Evolutionary conservation across 2,329 filamentous ascomycete species (phyloP).

Genomic region (Drechslera avenae): DNA sequence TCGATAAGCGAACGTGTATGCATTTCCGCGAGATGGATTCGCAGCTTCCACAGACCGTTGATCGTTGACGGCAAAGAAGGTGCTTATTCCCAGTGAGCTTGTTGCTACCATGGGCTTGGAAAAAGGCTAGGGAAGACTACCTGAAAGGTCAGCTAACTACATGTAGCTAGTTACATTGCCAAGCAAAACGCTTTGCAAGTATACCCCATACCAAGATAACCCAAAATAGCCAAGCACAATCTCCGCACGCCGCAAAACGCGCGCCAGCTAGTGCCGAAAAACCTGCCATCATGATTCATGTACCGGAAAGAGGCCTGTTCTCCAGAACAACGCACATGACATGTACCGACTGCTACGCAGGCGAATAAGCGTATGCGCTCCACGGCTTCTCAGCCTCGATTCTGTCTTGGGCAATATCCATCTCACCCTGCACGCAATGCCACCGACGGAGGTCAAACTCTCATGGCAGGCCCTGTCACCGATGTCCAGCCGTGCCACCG

Average conservation of each 20-base stretch:
- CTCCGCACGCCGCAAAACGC: neutral
- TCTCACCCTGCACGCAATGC: too few species aligned
- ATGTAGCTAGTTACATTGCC: too few species aligned
- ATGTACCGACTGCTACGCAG: neutral
- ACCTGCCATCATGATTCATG: conserved; percentile 1
- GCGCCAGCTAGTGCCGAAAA: neutral
- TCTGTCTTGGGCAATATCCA: neutral
- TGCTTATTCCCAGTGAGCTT: neutral
- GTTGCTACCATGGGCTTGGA: neutral
- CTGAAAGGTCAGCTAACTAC: neutral
- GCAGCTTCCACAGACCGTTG: too few species aligned
- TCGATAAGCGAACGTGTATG: too few species aligned
- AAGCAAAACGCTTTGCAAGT: too few species aligned
- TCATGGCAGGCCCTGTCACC: too few species aligned
- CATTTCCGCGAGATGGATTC: too few species aligned
- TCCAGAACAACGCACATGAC: conserved; percentile 7
- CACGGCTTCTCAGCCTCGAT: neutral
- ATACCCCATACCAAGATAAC: too few species aligned
- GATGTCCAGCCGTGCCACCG: too few species aligned
- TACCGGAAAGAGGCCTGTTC: neutral
- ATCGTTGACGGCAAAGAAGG: too few species aligned
- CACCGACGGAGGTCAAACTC: too few species aligned
- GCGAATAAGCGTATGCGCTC: neutral
- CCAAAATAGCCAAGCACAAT: neutral
- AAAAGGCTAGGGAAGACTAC: neutral